These are phyloP conservation scores for Ceratobasidium sp. DNA, from an alignment of 1,284 basidiomycete genomes.

Conservation along the genomic window DNA sequence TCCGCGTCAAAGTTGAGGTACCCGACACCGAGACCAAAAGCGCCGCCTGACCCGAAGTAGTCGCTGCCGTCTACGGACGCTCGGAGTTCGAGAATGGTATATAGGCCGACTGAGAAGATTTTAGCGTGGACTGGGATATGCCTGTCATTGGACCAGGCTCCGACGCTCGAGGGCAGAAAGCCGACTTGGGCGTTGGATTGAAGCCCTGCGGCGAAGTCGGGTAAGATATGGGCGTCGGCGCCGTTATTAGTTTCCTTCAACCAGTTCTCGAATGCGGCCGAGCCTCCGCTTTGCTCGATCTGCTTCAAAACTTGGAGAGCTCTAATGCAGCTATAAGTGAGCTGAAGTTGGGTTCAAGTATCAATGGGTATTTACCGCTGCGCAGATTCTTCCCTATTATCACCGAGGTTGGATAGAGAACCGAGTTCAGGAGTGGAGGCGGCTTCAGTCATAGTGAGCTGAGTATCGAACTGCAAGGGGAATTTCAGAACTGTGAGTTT, in stretches of 20 bases:
- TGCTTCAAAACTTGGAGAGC: not conserved
- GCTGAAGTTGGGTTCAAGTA: not conserved
- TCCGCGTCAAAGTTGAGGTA: not conserved
- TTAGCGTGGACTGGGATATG: not conserved
- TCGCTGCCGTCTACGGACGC: not conserved
- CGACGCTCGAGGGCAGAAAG: not conserved
- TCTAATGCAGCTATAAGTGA: not conserved
- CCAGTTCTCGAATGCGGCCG: not conserved
- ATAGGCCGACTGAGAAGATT: not conserved
- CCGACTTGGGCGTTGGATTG: not conserved
- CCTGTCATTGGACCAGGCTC: not conserved
- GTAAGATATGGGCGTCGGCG: not conserved
- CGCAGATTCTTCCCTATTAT: conserved; percentile 6
- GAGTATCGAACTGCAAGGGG: not conserved
- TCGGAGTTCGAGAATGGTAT: not conserved
- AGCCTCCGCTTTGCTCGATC: not conserved
- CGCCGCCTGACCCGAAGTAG: not conserved
- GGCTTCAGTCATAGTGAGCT: not conserved
- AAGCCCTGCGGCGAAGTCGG: not conserved
- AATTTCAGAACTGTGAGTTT: not conserved
- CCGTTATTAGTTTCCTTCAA: not conserved
- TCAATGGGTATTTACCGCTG: not conserved
- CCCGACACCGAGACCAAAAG: not conserved
- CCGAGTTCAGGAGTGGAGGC: not conserved
- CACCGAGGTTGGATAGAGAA: not conserved